Evolutionary conservation across 208 protist species (phyloP), one percentile per base, ranked within the genome.

Genomic region (Trypanosoma brucei): DNA sequence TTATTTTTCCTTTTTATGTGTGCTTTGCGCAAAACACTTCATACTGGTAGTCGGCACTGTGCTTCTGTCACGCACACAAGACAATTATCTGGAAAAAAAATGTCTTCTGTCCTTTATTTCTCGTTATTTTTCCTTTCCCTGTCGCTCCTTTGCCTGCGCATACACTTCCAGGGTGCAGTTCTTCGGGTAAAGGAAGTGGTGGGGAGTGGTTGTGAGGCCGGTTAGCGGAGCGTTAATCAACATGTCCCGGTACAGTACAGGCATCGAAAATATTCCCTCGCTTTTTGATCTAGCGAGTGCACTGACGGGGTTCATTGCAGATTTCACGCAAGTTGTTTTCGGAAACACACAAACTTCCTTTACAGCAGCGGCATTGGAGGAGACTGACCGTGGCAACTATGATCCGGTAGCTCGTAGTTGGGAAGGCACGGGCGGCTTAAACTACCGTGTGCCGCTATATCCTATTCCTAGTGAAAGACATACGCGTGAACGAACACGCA

Each of bases 211-310:
- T 48, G 44, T 14, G 44, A 14, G 9, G 44, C 44, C 9, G 14
- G 44, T 48, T 8, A 14, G 8, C 44, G 8, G 44, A 22, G 22
- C 22, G 8, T 48, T 48, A 14, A n/a, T 5, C 37, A 34, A 35
- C 46, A 95, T 95, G 86, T 90, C 89, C 5, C 86, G 83, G 60
- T 93, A 93, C 70, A 86, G 91, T 68, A 93, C 86, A 0, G 86
- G 84, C 50, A 95, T 93, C 68, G 78, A 73, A 49, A 91, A 79
- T 55, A 86, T 93, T 44, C 86, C 86, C 3, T 93, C 86, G 7
- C 40, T 96, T 11, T 72, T 96, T 50, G 90, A 96, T 55, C 59
- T 96, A 52, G 55, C 72, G 34, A 92, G 77, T 54, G 85, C 84
- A 31, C 52, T 88, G 11, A 69, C 83, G 0, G 79, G 72, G 34